Base-by-base conservation (phyloP, 2,329 filamentous ascomycete genomes). In the Albophoma yamanashiensis region DNA sequence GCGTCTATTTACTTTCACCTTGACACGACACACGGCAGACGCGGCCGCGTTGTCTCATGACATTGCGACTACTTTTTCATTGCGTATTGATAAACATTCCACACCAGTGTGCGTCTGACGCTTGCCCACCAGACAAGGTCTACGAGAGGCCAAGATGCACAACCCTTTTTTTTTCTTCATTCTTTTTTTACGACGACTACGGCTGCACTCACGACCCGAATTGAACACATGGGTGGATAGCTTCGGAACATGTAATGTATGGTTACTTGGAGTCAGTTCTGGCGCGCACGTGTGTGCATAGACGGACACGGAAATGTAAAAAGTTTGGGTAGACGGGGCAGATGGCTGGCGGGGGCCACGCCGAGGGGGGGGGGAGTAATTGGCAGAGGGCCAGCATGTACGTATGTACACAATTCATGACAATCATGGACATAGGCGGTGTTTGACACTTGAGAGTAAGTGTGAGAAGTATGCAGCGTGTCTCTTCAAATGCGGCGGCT, bases 131-230 rank as follows among this genome's bases (percentile, higher is more conserved):
- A 12, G 27, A 20, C 50, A 31, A 22, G 20, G 31, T 53, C 43
- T n/a, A 4, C 50, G 20, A 14, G 50, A n/a, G 50, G 20, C n/a
- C 50, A 53, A 36, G 27, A 1, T 22, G 50, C 50, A 22, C 12
- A 5, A 34, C 9, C 27, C 50, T 62, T 45, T 45, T 56, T 50
- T 65, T 40, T 43, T 55, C 55, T 65, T 36, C n/a, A n/a, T n/a
- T n/a, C 34, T 36, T 36, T 43, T 56, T 50, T 65, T 40, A 65
- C 59, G 64, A 65, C 61, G 59, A 59, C 61, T 53, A 66, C 59
- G 63, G 58, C 62, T 65, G 59, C 59, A 57, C 64, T 36, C 20
- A 57, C 34, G 27, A 43, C 58, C 22, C 47, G 47, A 27, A 39
- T 25, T 20, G 42, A 53, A 43, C 47, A 59, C 7, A 59, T 43